These are phyloP conservation scores for Leccinum cinnamomeum DNA, from an alignment of 1,284 basidiomycete genomes.

Conservation along the genomic window DNA sequence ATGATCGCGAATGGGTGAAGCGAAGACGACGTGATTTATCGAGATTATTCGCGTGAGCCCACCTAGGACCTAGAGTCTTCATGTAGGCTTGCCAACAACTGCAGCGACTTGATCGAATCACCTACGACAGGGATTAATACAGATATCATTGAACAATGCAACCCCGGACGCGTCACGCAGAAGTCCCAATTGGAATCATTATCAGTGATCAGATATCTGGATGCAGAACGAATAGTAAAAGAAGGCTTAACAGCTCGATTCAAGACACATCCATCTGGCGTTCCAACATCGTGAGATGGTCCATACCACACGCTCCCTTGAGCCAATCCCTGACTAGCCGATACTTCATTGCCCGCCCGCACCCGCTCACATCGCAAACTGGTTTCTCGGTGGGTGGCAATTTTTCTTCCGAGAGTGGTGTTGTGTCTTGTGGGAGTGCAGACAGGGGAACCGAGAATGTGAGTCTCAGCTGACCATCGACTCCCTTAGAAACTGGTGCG, in stretches of 20 bases:
- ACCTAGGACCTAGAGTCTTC: background rate
- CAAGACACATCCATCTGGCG: slow-evolving; percentile 21
- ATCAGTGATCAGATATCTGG: background rate
- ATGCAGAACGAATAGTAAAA: background rate
- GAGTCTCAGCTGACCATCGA: slow-evolving; percentile 37
- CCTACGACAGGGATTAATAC: background rate
- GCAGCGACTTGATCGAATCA: background rate
- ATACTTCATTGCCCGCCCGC: slow-evolving; percentile 48
- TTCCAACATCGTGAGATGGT: slow-evolving; percentile 56
- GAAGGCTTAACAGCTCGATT: slow-evolving; percentile 1
- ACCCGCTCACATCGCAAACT: slow-evolving; percentile 50
- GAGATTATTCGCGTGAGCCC: background rate
- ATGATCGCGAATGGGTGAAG: background rate
- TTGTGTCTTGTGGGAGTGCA: slow-evolving; percentile 29
- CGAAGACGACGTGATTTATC: background rate
- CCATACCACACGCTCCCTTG: slow-evolving; percentile 54
- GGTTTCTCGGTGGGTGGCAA: slow-evolving; percentile 17
- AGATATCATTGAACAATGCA: background rate
- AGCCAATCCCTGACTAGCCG: slow-evolving; percentile 49
- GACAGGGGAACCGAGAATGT: slow-evolving; percentile 55
- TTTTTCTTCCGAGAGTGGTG: slow-evolving; percentile 1
- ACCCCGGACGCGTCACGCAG: background rate
- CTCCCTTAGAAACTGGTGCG: background rate
- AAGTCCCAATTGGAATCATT: background rate
- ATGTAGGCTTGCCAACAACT: background rate